phyloP scores from a whole-genome alignment of 2,329 filamentous ascomycete species.

The Fusarium sp. region DNA sequence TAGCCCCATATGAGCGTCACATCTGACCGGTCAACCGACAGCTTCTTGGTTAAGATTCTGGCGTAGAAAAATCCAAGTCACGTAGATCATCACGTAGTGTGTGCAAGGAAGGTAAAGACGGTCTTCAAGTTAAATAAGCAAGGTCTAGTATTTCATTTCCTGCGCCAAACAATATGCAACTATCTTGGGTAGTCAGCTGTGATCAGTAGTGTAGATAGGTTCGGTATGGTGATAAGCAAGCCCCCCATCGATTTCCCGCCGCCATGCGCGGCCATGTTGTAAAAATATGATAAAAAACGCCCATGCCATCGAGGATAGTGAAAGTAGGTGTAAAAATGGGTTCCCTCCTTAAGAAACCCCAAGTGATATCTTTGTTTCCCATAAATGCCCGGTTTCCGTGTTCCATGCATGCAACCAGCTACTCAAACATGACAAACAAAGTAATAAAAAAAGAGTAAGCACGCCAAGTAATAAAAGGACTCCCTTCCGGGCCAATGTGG shows the following conservation, averaged over 20 bases:
- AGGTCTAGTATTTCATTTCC: slow-evolving; percentile 40
- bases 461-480: slow-evolving; percentile 29
- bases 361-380: slow-evolving; percentile 41
- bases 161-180: slow-evolving; percentile 45
- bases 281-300: slow-evolving; percentile 33
- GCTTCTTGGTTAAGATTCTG: not conserved
- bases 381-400: slow-evolving; percentile 39
- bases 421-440: slow-evolving; percentile 11
- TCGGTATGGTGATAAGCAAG: slow-evolving; percentile 7
- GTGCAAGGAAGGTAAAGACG: not conserved
- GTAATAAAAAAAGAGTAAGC: slow-evolving; percentile 21
- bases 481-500: slow-evolving; percentile 28
- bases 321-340: slow-evolving; percentile 12
- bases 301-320: slow-evolving; percentile 33
- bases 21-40: not conserved
- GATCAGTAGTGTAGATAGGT: slow-evolving; percentile 20
- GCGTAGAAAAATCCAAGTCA: not conserved
- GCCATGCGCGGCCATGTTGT: slow-evolving; percentile 14
- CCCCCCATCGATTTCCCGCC: not conserved
- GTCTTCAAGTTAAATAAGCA: not conserved
- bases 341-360: slow-evolving; percentile 18
- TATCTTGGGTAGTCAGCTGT: slow-evolving; percentile 32
- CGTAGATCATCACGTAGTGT: not conserved
- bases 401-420: slow-evolving; percentile 40
- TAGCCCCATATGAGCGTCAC: not conserved